Evolutionary conservation across 169 alveolate genomes (phyloP), one percentile per base, ranked within the genome.

Genomic region (Haemoproteus tartakovskyi): DNA sequence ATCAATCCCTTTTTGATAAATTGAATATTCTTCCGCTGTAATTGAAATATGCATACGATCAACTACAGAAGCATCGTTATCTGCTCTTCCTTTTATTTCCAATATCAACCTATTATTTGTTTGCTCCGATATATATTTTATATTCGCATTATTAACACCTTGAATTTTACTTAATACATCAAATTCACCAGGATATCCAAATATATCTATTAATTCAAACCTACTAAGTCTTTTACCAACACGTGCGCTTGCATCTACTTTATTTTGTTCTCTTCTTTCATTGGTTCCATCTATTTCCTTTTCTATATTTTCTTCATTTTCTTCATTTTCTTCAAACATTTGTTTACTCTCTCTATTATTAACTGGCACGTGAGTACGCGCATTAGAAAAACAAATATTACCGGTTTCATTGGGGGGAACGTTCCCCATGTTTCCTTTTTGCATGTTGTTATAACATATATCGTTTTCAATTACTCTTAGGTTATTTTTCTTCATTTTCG

Each of bases 131-230:
- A 91, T 88, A 52, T 86, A 90, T 79, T 60, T 67, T 33, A 91
- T 87, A 62, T 91, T 91, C 37, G 86, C 43, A 80, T 91, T 88
- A 54, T 88, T 78, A 14, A 62, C 70, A 8, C 95, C 95, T 59
- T 87, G 79, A 26, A 91, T 62, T 40, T 74, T 60, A 11, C 61
- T 59, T 37, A 94, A 70, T 41, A 91, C 92, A 59, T 87, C 90
- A 56, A 91, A 91, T 18, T 80, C 92, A n/a, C 92, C 91, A 43
- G 89, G 94, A 45, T 56, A 87, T 0, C 91, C 78, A 80, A 91
- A 91, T 21, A 91, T 83, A 48, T 89, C 95, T 18, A 90, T 82
- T 46, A 91, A 63, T 57, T 91, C 95, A 26, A 91, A 57, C 29
- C 95, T 52, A 51, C 93, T 79, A 37, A 87, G 59, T 14, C 74